Conservation (phyloP, 106 monocot species). For the Dioscorea alata region DNA sequence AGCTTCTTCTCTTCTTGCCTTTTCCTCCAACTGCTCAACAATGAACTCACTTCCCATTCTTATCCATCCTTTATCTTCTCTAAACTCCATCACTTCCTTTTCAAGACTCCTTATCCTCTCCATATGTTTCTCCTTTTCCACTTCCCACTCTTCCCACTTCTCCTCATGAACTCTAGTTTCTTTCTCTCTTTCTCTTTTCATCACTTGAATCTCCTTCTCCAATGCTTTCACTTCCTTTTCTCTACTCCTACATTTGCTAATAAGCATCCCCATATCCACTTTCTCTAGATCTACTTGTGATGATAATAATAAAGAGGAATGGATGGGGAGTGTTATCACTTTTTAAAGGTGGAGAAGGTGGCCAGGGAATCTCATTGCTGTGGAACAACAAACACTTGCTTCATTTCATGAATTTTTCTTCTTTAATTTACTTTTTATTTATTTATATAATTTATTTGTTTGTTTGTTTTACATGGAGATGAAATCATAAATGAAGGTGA, state of each 20-base stretch:
- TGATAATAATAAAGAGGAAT: too few species aligned
- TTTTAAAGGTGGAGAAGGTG: too few species aligned
- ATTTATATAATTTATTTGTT: too few species aligned
- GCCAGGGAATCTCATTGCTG: too few species aligned
- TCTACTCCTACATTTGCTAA: constrained; percentile 26
- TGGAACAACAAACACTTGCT: too few species aligned
- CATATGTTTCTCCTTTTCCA: constrained; percentile 43
- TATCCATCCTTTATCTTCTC: constrained; percentile 7
- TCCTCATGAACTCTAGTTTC: constrained; percentile 21
- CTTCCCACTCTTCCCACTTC: constrained; percentile 22
- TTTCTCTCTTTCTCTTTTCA: constrained; percentile 16
- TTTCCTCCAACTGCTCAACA: constrained; percentile 59
- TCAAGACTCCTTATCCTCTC: constrained; percentile 28
- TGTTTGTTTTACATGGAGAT: too few species aligned
- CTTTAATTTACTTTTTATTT: too few species aligned
- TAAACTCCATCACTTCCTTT: constrained; percentile 11
- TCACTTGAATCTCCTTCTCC: constrained; percentile 44
- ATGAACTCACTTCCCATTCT: constrained; percentile 13
- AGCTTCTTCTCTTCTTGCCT: constrained; percentile 36
- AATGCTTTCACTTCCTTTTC: constrained; percentile 21
- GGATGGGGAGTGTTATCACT: too few species aligned
- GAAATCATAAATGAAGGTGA: background rate
- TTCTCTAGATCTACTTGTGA: too few species aligned
- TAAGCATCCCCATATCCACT: constrained; percentile 32
- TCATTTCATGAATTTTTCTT: too few species aligned